phyloP scores from a whole-genome alignment of 1,139 yeast species.

The Yamadazyma jaroonii region DNA sequence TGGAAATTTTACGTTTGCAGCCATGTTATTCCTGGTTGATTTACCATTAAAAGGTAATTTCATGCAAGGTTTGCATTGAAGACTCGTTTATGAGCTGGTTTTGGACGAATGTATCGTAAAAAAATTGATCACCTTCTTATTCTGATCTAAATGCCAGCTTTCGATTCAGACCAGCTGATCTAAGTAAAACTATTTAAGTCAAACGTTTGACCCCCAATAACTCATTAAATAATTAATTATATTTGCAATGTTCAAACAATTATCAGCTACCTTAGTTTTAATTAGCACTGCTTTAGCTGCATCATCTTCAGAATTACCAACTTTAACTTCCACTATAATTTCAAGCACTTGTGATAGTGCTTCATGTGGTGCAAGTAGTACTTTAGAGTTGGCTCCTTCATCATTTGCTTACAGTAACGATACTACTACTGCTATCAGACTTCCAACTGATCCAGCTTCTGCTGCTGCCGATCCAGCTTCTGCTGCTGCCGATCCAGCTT shows the following conservation, averaged over 20 bases:
- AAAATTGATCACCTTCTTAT: slow-evolving; percentile 1
- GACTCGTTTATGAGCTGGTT: slow-evolving; percentile 2
- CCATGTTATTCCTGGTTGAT: too few species aligned
- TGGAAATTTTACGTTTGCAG: not conserved
- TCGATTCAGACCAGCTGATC: not conserved
- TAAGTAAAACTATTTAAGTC: not conserved
- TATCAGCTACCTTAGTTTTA: slow-evolving; percentile 9
- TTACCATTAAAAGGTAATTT: too few species aligned
- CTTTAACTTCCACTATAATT: slow-evolving; percentile 29
- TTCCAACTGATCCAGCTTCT: slow-evolving; percentile 3
- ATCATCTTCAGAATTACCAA: slow-evolving; percentile 15
- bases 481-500: not conserved
- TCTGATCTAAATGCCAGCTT: slow-evolving; percentile 5
- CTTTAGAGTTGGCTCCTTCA: slow-evolving; percentile 21
- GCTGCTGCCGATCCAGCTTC: slow-evolving; percentile 5
- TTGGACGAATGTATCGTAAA: slow-evolving; percentile 2
- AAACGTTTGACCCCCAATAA: not conserved
- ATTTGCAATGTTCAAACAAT: slow-evolving; percentile 4
- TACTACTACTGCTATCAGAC: slow-evolving; percentile 10
- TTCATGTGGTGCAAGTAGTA: slow-evolving; percentile 2
- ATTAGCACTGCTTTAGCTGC: slow-evolving; percentile 24
- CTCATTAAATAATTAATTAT: not conserved
- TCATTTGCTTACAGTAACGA: slow-evolving; percentile 25
- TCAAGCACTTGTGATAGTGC: slow-evolving; percentile 21
- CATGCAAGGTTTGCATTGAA: too few species aligned